Evolutionary conservation across 495 filamentous ascomycete species (phyloP).

Genomic region (Parmelia sp.): DNA sequence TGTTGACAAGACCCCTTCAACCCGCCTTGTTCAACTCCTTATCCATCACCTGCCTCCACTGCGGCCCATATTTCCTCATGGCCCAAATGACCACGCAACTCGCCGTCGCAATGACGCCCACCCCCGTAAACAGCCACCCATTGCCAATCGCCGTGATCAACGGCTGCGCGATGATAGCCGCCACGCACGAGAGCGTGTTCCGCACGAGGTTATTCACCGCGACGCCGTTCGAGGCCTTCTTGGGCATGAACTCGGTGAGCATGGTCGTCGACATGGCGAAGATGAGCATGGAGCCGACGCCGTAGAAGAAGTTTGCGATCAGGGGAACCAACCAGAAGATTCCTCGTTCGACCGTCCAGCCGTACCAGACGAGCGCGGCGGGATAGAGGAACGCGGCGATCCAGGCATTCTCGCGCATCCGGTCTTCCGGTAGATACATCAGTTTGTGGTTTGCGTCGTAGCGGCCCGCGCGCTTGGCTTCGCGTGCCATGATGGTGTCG

Average conservation of each 20-base stretch:
- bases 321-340: constrained; percentile 57
- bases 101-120: constrained; percentile 55
- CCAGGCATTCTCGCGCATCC: constrained; percentile 87
- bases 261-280: constrained; percentile 74
- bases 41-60: constrained; percentile 68
- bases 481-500: constrained; percentile 80
- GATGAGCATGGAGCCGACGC: constrained; percentile 81
- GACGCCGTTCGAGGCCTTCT: constrained; percentile 63
- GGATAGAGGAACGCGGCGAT: constrained; percentile 73
- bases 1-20: neutral
- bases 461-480: constrained; percentile 63
- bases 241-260: constrained; percentile 87
- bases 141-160: constrained; percentile 73
- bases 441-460: constrained; percentile 65
- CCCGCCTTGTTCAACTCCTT: constrained; percentile 28
- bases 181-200: constrained; percentile 80
- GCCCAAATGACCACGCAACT: constrained; percentile 51
- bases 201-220: constrained; percentile 72
- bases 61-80: constrained; percentile 58
- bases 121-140: constrained; percentile 81
- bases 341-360: constrained; percentile 55
- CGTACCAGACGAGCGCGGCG: constrained; percentile 57
- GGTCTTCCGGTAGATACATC: constrained; percentile 74
- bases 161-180: constrained; percentile 65
- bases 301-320: constrained; percentile 85